Conservation (phyloP, 148 eudicot genomes). For the Rhododendron simsii region DNA sequence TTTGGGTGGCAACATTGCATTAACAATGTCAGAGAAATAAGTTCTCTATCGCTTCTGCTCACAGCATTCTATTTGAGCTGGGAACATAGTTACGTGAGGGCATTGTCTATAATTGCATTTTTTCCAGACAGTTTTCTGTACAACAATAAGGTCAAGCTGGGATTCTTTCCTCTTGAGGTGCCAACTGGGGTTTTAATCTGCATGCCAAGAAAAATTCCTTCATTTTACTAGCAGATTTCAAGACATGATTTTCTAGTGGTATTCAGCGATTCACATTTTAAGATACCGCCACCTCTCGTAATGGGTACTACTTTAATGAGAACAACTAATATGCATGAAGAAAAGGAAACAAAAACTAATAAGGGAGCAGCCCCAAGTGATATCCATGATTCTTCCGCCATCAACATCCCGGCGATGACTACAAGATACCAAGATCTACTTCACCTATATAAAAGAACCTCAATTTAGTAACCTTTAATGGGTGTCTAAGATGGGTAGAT, state of each 20-base stretch:
- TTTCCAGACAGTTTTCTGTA: not conserved
- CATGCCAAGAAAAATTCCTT: not conserved
- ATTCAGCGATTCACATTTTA: not conserved
- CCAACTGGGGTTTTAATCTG: not conserved
- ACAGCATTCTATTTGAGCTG: not conserved
- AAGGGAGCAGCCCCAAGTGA: not conserved
- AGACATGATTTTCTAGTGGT: not conserved
- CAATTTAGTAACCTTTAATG: not conserved
- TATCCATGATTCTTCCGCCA: not conserved
- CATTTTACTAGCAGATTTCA: not conserved
- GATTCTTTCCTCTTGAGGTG: conserved; percentile 1
- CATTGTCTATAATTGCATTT: not conserved
- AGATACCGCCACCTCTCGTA: no score
- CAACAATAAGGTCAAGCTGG: not conserved
- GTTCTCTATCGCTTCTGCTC: not conserved
- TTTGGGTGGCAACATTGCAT: not conserved
- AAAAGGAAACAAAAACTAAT: not conserved
- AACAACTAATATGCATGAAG: not conserved
- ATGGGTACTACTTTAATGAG: not conserved
- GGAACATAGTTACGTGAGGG: not conserved
- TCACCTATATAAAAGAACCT: not conserved
- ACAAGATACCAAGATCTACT: not conserved
- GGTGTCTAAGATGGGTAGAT: not conserved
- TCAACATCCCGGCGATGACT: not conserved
- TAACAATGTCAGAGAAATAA: not conserved